These are phyloP conservation scores for Geopyxis carbonaria DNA, from an alignment of 495 filamentous ascomycete species.

Conservation along the genomic window DNA sequence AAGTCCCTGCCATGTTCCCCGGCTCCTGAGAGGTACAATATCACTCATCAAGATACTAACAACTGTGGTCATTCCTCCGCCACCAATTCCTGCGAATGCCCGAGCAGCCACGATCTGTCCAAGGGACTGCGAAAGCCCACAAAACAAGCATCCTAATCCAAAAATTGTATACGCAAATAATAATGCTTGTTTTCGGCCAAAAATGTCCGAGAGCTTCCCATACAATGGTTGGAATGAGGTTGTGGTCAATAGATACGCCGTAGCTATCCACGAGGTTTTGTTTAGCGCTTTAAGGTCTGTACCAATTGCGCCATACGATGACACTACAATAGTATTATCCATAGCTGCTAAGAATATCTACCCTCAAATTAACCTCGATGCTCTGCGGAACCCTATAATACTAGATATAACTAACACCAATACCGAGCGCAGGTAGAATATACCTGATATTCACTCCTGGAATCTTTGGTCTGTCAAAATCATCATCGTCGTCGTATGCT, in stretches of 20 bases:
- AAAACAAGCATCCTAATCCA: conserved; percentile 53
- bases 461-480: conserved; percentile 14
- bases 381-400: not conserved
- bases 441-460: conserved; percentile 31
- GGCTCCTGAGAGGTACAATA: conserved; percentile 54
- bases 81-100: conserved; percentile 55
- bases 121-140: conserved; percentile 55
- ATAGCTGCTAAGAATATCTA: conserved; percentile 55
- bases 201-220: conserved; percentile 65
- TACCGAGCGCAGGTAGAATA: conserved; percentile 39
- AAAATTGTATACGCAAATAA: conserved; percentile 60
- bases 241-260: conserved; percentile 61
- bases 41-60: conserved; percentile 65
- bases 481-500: conserved; percentile 1
- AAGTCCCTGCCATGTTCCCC: conserved; percentile 68
- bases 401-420: conserved; percentile 34
- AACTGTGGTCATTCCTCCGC: conserved; percentile 72
- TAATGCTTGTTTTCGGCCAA: conserved; percentile 59
- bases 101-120: conserved; percentile 48
- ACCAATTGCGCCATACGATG: conserved; percentile 64
- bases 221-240: conserved; percentile 68
- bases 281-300: conserved; percentile 63
- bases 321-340: conserved; percentile 65
- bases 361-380: not conserved
- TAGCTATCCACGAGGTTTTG: conserved; percentile 72